These are phyloP conservation scores for Cladophialophora psammophila DNA, from an alignment of 2,329 filamentous ascomycete genomes.

Conservation along the genomic window DNA sequence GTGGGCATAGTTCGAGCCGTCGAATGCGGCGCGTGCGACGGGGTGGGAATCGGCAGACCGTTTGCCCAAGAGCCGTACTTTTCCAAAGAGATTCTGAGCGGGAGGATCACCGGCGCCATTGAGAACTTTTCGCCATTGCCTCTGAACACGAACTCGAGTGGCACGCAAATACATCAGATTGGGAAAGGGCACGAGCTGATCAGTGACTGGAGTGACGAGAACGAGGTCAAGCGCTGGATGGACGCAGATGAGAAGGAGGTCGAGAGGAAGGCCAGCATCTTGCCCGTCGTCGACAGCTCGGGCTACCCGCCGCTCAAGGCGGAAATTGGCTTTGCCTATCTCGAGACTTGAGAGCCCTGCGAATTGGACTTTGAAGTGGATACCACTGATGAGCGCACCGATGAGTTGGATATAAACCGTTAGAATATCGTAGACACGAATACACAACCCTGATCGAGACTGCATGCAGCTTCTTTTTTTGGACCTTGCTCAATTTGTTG, in stretches of 20 bases:
- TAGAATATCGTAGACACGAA: constrained; percentile 8
- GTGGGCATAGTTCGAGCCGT: constrained; percentile 37
- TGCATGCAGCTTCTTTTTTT: constrained; percentile 7
- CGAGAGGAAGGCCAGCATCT: constrained; percentile 38
- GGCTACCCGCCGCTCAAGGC: constrained; percentile 42
- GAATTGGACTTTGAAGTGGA: not conserved
- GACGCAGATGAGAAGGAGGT: constrained; percentile 38
- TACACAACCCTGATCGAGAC: not conserved
- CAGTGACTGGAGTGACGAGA: constrained; percentile 39
- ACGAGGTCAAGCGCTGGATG: constrained; percentile 38
- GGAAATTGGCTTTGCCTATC: constrained; percentile 36
- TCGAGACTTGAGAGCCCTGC: constrained; percentile 18
- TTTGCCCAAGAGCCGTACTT: constrained; percentile 37
- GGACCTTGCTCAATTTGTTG: constrained; percentile 13
- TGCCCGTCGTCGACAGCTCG: constrained; percentile 46
- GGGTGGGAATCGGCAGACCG: constrained; percentile 37
- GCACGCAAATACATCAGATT: constrained; percentile 38
- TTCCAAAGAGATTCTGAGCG: constrained; percentile 34
- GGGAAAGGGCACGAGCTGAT: constrained; percentile 30
- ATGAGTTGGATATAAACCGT: constrained; percentile 5
- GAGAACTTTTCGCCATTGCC: constrained; percentile 37
- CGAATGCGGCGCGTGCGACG: constrained; percentile 30
- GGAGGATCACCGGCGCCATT: constrained; percentile 32
- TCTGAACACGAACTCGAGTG: constrained; percentile 34
- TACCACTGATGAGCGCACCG: not conserved